Conservation (phyloP, 2,329 filamentous ascomycete species). For the Microascus cirrosus region DNA sequence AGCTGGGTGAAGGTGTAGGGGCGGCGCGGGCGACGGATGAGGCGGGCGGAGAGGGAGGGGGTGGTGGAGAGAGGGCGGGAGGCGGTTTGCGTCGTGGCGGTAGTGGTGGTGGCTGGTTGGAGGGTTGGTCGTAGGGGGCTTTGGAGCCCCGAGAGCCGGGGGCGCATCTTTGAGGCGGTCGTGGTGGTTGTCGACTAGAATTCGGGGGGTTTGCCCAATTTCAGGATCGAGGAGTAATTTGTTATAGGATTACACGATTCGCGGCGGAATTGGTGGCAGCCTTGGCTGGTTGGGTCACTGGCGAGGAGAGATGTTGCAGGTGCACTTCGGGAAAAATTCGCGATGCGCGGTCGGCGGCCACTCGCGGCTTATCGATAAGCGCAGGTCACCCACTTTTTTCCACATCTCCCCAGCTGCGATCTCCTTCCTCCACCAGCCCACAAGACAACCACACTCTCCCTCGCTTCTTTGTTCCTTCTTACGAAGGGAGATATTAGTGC, state of each 20-base stretch:
- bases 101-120: slow-evolving; percentile 15
- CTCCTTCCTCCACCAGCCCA: background rate
- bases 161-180: slow-evolving; percentile 5
- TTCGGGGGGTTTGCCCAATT: background rate
- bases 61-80: slow-evolving; percentile 12
- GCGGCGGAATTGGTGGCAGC: background rate
- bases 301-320: background rate
- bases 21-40: slow-evolving; percentile 76
- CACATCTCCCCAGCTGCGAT: background rate
- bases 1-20: slow-evolving; percentile 98
- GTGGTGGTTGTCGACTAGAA: background rate
- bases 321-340: background rate
- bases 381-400: background rate
- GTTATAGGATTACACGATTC: background rate
- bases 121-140: slow-evolving; percentile 13
- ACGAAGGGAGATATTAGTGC: background rate
- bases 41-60: slow-evolving; percentile 53
- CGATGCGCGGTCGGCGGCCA: background rate
- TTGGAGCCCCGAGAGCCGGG: slow-evolving; percentile 4
- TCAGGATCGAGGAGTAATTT: background rate
- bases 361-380: slow-evolving; percentile 3
- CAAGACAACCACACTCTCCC: background rate
- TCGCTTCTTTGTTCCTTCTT: background rate
- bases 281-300: background rate
- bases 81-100: slow-evolving; percentile 12